Evolutionary conservation across 2,329 filamentous ascomycete genomes (phyloP), one percentile per base, ranked within the genome.

Genomic region (Pseudogymnoascus sp.): DNA sequence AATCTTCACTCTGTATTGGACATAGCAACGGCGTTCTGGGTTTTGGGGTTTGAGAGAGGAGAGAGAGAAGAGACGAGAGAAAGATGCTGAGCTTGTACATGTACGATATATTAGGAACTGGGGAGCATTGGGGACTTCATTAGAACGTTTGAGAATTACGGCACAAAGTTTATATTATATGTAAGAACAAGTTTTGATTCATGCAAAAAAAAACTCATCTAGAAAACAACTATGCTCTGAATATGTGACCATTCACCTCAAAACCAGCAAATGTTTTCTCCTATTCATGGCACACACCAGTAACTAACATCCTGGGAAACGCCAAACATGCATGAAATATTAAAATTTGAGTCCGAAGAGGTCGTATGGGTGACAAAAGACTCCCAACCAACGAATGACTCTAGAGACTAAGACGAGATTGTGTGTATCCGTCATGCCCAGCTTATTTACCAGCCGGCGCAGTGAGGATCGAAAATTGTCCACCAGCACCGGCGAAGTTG

Each of bases 401-500:
- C 29, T 5, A 2, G 16, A 14, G 50, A 33, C 26, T 10, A 35
- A 33, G 29, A 21, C 50, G 50, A 56, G 14, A 56, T 21, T 56
- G n/a, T 33, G 26, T 33, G 26, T 21, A 56, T 56, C 14, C 19
- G 3, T 10, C 8, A 8, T 13, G 29, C 16, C 4, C n/a, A 53
- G 38, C 24, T 61, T 40, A 62, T 5, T 26, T 47, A 24, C 29
- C 62, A 21, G 68, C 68, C 1, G 66, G 72, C 62, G 81, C 81
- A 8, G 81, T 79, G n/a, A 90, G 70, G 24, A 90, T 76, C 1
- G 86, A 88, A 74, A 86, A 97, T 72, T 97, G 93, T 4, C 92
- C 92, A 67, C 93, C 93, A n/a, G 88, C 88, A 47, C 90, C 90
- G n/a, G 89, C 90, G 76, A 82, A 91, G 35, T 86, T 81, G 47